Percentiles rank a stretch among this genome's conserved stretches.
Evolutionary conservation across 2,329 filamentous ascomycete genomes (phyloP).

Genomic region (Arachnomyces sp.): DNA sequence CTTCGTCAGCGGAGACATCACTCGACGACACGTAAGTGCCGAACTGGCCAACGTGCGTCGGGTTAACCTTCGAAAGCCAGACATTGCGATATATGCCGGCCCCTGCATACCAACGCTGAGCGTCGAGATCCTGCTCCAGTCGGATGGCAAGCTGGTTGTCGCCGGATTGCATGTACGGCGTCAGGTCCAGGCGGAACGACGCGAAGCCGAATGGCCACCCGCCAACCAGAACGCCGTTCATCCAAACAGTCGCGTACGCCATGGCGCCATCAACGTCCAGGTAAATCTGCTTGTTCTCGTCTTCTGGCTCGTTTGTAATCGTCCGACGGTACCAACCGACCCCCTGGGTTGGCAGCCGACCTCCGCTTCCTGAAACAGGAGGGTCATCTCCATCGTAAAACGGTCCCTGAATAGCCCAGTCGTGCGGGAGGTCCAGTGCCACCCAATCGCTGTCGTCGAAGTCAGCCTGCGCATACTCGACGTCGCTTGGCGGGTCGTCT

Average conservation of each 20-base stretch:
- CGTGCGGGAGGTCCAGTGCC: constrained; percentile 38
- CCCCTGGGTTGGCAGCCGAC: constrained; percentile 43
- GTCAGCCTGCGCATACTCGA: constrained; percentile 24
- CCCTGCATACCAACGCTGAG: constrained; percentile 49
- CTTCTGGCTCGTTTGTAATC: constrained; percentile 24
- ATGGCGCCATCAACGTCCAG: constrained; percentile 47
- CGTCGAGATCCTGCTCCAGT: constrained; percentile 43
- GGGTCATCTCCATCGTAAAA: constrained; percentile 31
- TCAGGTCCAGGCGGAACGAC: constrained; percentile 46
- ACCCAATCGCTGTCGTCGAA: constrained; percentile 40
- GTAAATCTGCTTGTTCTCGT: constrained; percentile 35
- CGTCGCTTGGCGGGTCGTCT: constrained; percentile 20
- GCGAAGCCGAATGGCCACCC: constrained; percentile 48
- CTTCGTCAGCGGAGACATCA: constrained; percentile 38
- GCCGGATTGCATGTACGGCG: constrained; percentile 32
- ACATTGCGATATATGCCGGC: constrained; percentile 49
- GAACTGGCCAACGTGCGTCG: constrained; percentile 42
- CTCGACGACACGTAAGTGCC: constrained; percentile 42
- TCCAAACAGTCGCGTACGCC: constrained; percentile 46
- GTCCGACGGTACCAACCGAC: constrained; percentile 48
- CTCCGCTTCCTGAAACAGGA: constrained; percentile 34
- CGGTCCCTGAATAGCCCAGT: constrained; percentile 44
- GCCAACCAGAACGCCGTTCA: constrained; percentile 44
- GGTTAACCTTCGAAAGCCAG: constrained; percentile 45
- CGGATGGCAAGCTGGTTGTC: constrained; percentile 44